phyloP scores from a whole-genome alignment of 2,329 filamentous ascomycete genomes.

The Cadophora luteo-olivacea region DNA sequence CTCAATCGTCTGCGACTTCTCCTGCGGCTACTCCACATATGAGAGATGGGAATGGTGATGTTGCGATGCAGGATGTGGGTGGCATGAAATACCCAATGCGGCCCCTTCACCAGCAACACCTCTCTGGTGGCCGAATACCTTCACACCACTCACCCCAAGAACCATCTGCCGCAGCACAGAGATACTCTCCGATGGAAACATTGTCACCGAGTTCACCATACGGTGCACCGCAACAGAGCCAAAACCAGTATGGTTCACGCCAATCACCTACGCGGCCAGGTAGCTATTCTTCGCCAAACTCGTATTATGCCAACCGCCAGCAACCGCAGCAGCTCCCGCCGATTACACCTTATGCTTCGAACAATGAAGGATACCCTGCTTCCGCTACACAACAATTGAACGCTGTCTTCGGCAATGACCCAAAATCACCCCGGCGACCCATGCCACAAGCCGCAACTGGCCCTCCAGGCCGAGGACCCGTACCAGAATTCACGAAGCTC shows the following conservation, averaged over 20 bases:
- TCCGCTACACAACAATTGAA: constrained; percentile 76
- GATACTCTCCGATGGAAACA: constrained; percentile 95
- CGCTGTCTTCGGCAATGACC: constrained; percentile 63
- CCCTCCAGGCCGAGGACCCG: constrained; percentile 65
- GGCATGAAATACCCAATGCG: constrained; percentile 86
- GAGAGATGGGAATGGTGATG: constrained; percentile 77
- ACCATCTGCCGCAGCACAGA: constrained; percentile 82
- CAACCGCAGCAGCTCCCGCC: constrained; percentile 74
- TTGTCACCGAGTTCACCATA: constrained; percentile 84
- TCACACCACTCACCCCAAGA: constrained; percentile 77
- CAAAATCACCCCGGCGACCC: constrained; percentile 64
- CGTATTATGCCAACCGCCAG: constrained; percentile 57
- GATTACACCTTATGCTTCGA: constrained; percentile 71
- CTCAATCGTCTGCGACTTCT: constrained; percentile 62
- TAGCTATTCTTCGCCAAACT: constrained; percentile 62
- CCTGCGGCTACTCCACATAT: constrained; percentile 63
- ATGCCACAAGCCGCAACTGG: constrained; percentile 53
- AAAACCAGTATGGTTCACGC: constrained; percentile 57
- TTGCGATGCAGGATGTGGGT: constrained; percentile 86
- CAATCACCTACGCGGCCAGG: constrained; percentile 80
- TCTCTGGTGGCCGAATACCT: constrained; percentile 56
- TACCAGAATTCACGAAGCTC: constrained; percentile 88
- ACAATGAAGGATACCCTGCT: constrained; percentile 74
- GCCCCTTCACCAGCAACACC: constrained; percentile 77
- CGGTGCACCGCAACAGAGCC: constrained; percentile 62